Evolutionary conservation across 1,284 basidiomycete species (phyloP), one percentile per base, ranked within the genome.

Genomic region (Phenoliferia sp.): DNA sequence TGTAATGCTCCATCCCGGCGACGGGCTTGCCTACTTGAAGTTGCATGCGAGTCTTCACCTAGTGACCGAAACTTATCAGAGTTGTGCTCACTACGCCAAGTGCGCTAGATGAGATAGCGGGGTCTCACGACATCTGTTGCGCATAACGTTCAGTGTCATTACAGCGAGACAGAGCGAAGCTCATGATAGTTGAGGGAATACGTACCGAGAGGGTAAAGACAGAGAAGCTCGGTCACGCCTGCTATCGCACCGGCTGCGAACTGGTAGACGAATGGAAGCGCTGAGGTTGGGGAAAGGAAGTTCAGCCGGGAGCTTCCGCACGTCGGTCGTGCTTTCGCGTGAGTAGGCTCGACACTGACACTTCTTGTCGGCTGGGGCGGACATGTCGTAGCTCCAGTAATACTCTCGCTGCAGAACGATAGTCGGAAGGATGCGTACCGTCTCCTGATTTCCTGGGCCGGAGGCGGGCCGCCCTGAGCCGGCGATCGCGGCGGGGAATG

Each of bases 41-140:
- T 80, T 99, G 96, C 88, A 98, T 94, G 36, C 95, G 90, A 16
- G 95, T 99, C 83, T 99, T 99, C 80, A 98, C 90, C 77, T 70
- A 67, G 57, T 61, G 58, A 61, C 54, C 58, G 74, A 57, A 34
- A 66, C 61, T 39, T 62, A 63, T n/a, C n/a, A n/a, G n/a, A n/a
- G n/a, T n/a, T n/a, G n/a, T n/a, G n/a, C n/a, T n/a, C 59, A n/a
- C 36, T 22, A 22, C 19, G 36, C 28, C 52, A 31, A 12, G 57
- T 19, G 59, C 29, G 31, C n/a, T n/a, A n/a, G n/a, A n/a, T n/a
- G n/a, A n/a, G n/a, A n/a, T n/a, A 15, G 10, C 19, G 17, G 2
- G 16, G 12, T 65, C 68, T 34, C 55, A 69, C 68, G 54, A 67
- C 69, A 60, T 64, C 70, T 66, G 64, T 61, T 31, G n/a, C n/a